phyloP scores from a whole-genome alignment of 2,329 filamentous ascomycete species.

The Paradendryphiella salina region DNA sequence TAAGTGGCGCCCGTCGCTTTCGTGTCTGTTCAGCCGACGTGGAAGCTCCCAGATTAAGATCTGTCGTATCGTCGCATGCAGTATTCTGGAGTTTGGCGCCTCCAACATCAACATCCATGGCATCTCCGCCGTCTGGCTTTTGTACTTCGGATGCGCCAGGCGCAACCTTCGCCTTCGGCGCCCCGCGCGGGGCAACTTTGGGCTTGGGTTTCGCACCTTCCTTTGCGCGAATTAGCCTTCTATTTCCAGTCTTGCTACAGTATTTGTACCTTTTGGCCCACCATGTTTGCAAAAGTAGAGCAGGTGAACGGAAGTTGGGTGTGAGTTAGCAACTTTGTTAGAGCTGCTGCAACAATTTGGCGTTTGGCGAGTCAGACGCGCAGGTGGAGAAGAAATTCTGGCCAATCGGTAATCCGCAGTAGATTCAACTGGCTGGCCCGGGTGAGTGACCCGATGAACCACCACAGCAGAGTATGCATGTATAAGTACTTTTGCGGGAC shows the following conservation, averaged over 20 bases:
- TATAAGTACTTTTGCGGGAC: not conserved
- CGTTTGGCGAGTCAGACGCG: constrained; percentile 31
- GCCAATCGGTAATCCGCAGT: constrained; percentile 39
- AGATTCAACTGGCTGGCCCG: constrained; percentile 1
- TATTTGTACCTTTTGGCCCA: constrained; percentile 35
- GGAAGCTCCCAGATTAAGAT: constrained; percentile 25
- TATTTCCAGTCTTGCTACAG: not conserved
- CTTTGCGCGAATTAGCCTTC: constrained; percentile 22
- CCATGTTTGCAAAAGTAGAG: constrained; percentile 31
- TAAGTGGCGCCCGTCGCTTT: constrained; percentile 34
- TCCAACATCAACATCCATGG: constrained; percentile 16
- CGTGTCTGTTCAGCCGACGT: constrained; percentile 32
- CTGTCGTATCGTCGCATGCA: constrained; percentile 16
- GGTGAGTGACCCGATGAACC: constrained; percentile 26
- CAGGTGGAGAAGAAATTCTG: constrained; percentile 13
- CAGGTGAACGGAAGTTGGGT: constrained; percentile 14
- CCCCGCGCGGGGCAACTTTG: constrained; percentile 41
- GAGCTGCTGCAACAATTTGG: constrained; percentile 35
- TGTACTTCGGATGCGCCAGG: constrained; percentile 16
- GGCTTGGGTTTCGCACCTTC: constrained; percentile 34
- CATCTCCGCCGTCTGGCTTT: constrained; percentile 15
- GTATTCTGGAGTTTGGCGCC: constrained; percentile 6
- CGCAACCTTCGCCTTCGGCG: constrained; percentile 29
- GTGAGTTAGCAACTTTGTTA: constrained; percentile 17
- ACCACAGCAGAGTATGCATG: not conserved